A percentile compares a stretch with the other conserved stretches of the same genome.
Conservation (phyloP, 1,284 basidiomycete genomes). For the Austropuccinia psidii region DNA sequence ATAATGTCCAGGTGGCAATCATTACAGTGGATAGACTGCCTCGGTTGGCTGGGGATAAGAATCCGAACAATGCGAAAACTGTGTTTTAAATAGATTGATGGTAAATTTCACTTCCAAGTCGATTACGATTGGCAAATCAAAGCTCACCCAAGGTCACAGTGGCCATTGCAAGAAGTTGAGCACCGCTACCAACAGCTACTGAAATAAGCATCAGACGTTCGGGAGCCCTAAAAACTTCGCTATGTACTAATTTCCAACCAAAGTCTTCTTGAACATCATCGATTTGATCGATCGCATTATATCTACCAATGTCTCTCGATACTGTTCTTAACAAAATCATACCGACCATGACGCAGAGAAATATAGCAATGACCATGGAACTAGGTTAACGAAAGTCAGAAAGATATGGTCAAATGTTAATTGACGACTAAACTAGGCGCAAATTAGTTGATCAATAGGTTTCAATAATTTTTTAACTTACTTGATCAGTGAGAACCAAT, state of each 20-base stretch:
- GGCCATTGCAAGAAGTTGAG: slow-evolving; percentile 79
- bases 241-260: slow-evolving; percentile 95
- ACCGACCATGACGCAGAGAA: slow-evolving; percentile 71
- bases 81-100: slow-evolving; percentile 17
- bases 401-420: not conserved
- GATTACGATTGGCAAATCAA: not conserved
- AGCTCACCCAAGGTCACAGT: slow-evolving; percentile 59
- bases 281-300: slow-evolving; percentile 86
- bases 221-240: slow-evolving; percentile 88
- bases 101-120: not conserved
- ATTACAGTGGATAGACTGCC: slow-evolving; percentile 91
- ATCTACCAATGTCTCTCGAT: slow-evolving; percentile 84
- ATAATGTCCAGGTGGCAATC: slow-evolving; percentile 79
- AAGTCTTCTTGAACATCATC: slow-evolving; percentile 97
- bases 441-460: not conserved
- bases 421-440: not conserved
- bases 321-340: slow-evolving; percentile 82
- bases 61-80: slow-evolving; percentile 96
- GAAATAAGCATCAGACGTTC: slow-evolving; percentile 68
- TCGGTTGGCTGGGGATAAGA: slow-evolving; percentile 89
- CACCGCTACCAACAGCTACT: slow-evolving; percentile 80
- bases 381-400: slow-evolving; percentile 26
- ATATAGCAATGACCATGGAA: slow-evolving; percentile 77
- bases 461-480: not conserved
- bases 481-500: slow-evolving; percentile 87